Conservation (phyloP, 2,329 filamentous ascomycete genomes). For the Pseudogymnoascus sp. region DNA sequence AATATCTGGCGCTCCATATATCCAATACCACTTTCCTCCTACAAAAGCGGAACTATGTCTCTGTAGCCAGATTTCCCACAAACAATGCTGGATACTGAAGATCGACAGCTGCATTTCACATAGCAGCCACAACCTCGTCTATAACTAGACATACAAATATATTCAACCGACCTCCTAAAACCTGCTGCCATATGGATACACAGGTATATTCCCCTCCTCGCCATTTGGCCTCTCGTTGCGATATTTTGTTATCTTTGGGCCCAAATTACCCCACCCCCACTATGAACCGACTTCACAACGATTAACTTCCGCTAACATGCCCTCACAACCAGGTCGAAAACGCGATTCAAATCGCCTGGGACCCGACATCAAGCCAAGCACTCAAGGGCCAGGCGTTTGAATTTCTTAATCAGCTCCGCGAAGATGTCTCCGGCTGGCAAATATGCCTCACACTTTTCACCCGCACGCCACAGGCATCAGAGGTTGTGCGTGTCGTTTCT, state of each 20-base stretch:
- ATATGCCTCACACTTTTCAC: constrained; percentile 81
- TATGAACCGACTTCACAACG: background rate
- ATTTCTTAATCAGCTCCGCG: constrained; percentile 68
- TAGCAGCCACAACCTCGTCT: constrained; percentile 1
- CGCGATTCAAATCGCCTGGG: constrained; percentile 89
- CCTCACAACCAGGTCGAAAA: constrained; percentile 68
- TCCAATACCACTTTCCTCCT: background rate
- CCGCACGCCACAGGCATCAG: constrained; percentile 63
- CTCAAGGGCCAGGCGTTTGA: constrained; percentile 78
- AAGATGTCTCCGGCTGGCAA: constrained; percentile 82
- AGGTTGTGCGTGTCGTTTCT: constrained; percentile 80
- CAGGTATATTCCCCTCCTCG: background rate
- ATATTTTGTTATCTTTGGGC: background rate
- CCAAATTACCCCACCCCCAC: constrained; percentile 1
- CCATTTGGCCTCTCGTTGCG: background rate
- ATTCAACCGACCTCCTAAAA: background rate
- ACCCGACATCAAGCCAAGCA: constrained; percentile 64
- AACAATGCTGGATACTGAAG: constrained; percentile 9
- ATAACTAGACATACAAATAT: constrained; percentile 5
- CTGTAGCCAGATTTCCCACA: constrained; percentile 8
- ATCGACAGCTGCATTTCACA: constrained; percentile 7
- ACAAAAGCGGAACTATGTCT: constrained; percentile 3
- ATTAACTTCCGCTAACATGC: background rate
- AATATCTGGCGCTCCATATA: background rate
- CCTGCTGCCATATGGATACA: constrained; percentile 9